A percentile compares a stretch with the other conserved stretches of the same genome.
Evolutionary conservation across 2,329 filamentous ascomycete genomes (phyloP).

Genomic region (Talaromyces amestolkiae): DNA sequence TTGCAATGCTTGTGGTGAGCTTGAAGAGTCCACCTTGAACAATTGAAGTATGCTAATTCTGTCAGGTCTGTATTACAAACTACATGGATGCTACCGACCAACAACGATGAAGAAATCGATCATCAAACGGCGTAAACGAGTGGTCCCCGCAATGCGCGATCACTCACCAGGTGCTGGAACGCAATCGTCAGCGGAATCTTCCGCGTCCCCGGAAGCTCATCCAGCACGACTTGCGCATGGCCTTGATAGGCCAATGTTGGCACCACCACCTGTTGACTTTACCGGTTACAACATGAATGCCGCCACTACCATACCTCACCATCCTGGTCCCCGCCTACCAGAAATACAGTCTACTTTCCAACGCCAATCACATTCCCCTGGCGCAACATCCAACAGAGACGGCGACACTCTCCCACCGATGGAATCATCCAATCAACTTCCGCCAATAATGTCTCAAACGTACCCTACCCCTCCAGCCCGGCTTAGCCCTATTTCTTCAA

Average conservation of each 20-base stretch:
- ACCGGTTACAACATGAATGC: constrained; percentile 43
- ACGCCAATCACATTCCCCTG: constrained; percentile 20
- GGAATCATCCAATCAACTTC: constrained; percentile 39
- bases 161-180: constrained; percentile 42
- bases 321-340: constrained; percentile 32
- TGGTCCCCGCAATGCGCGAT: constrained; percentile 71
- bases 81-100: constrained; percentile 88
- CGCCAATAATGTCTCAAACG: constrained; percentile 38
- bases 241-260: constrained; percentile 41
- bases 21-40: background rate
- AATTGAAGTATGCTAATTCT: constrained; percentile 1
- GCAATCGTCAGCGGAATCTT: constrained; percentile 44
- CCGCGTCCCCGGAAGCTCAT: constrained; percentile 42
- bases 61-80: constrained; percentile 87
- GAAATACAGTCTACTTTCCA: constrained; percentile 27
- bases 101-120: constrained; percentile 99
- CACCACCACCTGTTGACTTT: constrained; percentile 51
- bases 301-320: constrained; percentile 30
- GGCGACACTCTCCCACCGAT: constrained; percentile 28
- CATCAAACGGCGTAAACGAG: constrained; percentile 92
- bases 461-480: constrained; percentile 53
- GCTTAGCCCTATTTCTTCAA: constrained; percentile 72
- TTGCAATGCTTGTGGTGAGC: constrained; percentile 94
- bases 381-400: constrained; percentile 31
- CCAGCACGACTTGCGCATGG: constrained; percentile 33